Base-by-base conservation (phyloP, 768 basidiomycete species). In the Holtermanniella nyarrowii region DNA sequence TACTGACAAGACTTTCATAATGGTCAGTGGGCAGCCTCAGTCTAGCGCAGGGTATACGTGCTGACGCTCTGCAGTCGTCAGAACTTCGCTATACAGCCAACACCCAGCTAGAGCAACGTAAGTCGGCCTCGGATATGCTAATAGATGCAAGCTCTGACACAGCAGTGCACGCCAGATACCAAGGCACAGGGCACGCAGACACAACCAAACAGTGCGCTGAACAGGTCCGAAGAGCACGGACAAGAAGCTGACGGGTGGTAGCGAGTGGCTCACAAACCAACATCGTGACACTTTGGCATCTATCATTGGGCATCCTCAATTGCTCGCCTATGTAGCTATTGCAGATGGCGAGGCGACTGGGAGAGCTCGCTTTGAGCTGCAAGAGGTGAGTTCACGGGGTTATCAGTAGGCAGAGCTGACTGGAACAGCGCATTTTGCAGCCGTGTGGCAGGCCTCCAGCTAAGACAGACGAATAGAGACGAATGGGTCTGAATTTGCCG, bases 251-350 rank as follows among this genome's bases (percentile, higher is more conserved):
- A n/a, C n/a, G n/a, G n/a, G 31, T 16, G 5, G 2, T 65, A 97
- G 93, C 73, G 93, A 97, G 68, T 97, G 93, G 93, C 73, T 93
- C 43, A 95, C 89, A 5, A 88, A 96, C 73, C 93, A 96, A 66
- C 91, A 96, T 74, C 82, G 93, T 40, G 93, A 97, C 70, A 91
- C 89, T n/a, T 75, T 88, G 55, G 76, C 91, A 21, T 85, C 91
- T 7, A 90, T 97, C 56, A 82, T 90, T 42, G 89, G 93, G 1
- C 95, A 99, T 70, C 79, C 88, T 3, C 78, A 86, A 0, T 74
- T 99, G 50, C 75, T 82, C 13, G 87, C 87, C 1, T 99, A 85
- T 68, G 77, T 96, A 43, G 83, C 90, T 1, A 82, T 97, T 62
- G 91, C 91, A 13, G 93, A 99, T 58, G 88, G 89, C 2, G 90